Evolutionary conservation across 2,329 filamentous ascomycete genomes (phyloP).

Genomic region (Ophiostoma himal-ulmi): DNA sequence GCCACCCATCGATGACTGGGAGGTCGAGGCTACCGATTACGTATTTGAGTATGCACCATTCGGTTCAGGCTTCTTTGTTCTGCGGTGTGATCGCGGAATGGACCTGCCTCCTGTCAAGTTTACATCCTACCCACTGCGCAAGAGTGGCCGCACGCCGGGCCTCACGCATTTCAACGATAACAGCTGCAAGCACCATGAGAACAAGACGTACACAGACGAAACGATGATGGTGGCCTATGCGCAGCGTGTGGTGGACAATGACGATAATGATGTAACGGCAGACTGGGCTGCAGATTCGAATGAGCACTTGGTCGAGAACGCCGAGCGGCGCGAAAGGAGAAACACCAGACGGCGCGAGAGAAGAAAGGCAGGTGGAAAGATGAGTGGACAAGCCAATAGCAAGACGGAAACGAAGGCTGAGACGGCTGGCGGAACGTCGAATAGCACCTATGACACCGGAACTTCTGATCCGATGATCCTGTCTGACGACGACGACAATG

Average conservation of each 20-base stretch:
- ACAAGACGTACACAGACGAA: slow-evolving; percentile 14
- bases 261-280: slow-evolving; percentile 12
- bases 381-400: no score
- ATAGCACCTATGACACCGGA: neutral
- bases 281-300: slow-evolving; percentile 21
- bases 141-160: neutral
- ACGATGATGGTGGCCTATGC: slow-evolving; percentile 21
- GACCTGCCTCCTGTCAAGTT: neutral
- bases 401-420: no score
- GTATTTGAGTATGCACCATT: slow-evolving; percentile 19
- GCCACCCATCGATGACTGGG: slow-evolving; percentile 11
- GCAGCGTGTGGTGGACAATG: slow-evolving; percentile 19
- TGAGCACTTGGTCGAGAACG: slow-evolving; percentile 12
- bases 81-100: slow-evolving; percentile 16
- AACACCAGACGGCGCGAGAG: neutral
- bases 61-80: slow-evolving; percentile 22
- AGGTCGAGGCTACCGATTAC: slow-evolving; percentile 18
- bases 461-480: neutral
- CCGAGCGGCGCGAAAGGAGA: neutral
- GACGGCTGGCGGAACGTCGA: no score
- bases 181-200: slow-evolving; percentile 1
- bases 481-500: neutral
- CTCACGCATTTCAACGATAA: slow-evolving; percentile 13
- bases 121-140: neutral
- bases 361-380: neutral